Evolutionary conservation across 306 rosid genomes (phyloP), one percentile per base, ranked within the genome.

Genomic region (Alnus glutinosa): DNA sequence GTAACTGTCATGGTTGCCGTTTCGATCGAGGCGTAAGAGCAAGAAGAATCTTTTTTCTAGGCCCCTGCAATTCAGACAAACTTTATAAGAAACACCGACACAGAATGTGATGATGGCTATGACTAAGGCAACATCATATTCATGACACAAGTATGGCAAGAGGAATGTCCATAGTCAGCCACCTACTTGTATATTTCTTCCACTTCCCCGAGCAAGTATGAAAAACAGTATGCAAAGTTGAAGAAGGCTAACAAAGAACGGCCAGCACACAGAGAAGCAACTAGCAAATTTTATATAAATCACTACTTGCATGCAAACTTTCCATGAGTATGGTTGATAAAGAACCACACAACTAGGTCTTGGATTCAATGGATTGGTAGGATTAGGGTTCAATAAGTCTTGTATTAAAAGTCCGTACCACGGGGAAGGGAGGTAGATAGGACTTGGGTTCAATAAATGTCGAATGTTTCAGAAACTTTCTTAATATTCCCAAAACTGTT

Each of bases 11-110:
- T 10, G 81, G 87, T 76, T 83, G 94, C 74, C 93, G 87, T 82
- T 88, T 92, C 42, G 82, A 55, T 39, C 91, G 94, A 42, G 97
- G 94, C 76, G 78, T 39, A 54, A 93, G 88, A 37, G 97, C 90
- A 71, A 90, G 97, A 80, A 95, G 82, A 77, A 93, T 86, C 87
- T 95, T 95, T 87, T 95, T 95, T 81, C 99, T 90, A 39, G 99
- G 97, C 47, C 98, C 98, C 98, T 95, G 93, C 80, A 89, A 86
- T 78, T 74, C 78, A 83, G 85, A 50, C 74, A 82, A 23, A 51
- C 73, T 70, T 12, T 83, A 52, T 85, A 15, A 88, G 83, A 61
- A 55, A 55, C 79, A 74, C 55, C 6, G 7, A 75, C 19, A 79
- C 63, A 64, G 46, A 49, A 37, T 42, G 15, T 42, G 51, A 74